Percentiles rank a stretch among this genome's conserved stretches.
Conservation (phyloP, 2,329 filamentous ascomycete species). For the Polychaeton citri region DNA sequence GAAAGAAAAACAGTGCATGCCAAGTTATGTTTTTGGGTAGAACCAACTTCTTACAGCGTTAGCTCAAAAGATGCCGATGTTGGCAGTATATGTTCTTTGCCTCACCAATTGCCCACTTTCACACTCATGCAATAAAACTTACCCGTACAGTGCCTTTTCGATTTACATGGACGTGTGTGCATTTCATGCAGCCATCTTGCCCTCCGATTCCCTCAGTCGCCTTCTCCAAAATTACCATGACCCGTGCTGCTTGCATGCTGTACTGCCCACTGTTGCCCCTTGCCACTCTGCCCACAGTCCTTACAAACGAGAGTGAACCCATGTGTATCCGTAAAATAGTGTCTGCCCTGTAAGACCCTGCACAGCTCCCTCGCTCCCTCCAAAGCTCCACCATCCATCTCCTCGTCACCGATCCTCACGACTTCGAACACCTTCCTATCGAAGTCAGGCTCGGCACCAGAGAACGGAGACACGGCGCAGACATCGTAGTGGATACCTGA, state of each 20-base stretch:
- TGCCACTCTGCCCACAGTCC: constrained; percentile 53
- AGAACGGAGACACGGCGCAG: constrained; percentile 58
- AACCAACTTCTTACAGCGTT: too few relatives aligned
- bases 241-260: constrained; percentile 50
- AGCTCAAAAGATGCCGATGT: too few relatives aligned
- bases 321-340: constrained; percentile 84
- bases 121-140: too few relatives aligned
- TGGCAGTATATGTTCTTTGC: too few relatives aligned
- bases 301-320: constrained; percentile 70
- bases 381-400: constrained; percentile 39
- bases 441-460: constrained; percentile 53
- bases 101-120: too few relatives aligned
- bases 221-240: constrained; percentile 42
- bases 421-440: constrained; percentile 66
- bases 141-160: too few relatives aligned
- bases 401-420: constrained; percentile 18
- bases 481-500: constrained; percentile 91
- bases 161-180: too few relatives aligned
- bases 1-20: too few relatives aligned
- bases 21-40: too few relatives aligned
- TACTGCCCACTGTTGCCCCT: constrained; percentile 49
- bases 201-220: too few relatives aligned
- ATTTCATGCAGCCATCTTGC: too few relatives aligned
- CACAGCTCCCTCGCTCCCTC: constrained; percentile 45
- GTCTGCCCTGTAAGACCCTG: constrained; percentile 48